phyloP scores from a whole-genome alignment of 176 grass and related monocot species.

The Poa pratensis region DNA sequence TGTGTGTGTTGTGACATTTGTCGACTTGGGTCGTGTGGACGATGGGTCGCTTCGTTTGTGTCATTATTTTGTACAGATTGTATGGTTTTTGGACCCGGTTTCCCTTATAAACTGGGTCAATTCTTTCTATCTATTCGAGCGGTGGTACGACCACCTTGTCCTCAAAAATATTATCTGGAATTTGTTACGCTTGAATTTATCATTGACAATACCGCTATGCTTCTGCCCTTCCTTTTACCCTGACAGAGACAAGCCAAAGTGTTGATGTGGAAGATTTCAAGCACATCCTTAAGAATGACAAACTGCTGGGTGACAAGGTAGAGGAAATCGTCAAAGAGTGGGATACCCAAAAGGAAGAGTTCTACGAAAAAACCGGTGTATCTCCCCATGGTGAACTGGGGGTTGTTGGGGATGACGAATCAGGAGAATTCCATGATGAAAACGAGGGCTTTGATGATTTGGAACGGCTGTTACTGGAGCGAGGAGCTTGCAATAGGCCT shows the following conservation, averaged over 20 bases:
- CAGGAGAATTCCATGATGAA: constrained; percentile 15
- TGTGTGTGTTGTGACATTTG: no score
- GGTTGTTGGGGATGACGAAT: constrained; percentile 23
- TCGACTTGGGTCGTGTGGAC: no score
- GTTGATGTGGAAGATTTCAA: constrained; percentile 52
- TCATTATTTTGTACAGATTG: no score
- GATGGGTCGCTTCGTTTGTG: no score
- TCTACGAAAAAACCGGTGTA: constrained; percentile 73
- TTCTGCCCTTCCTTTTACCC: constrained; percentile 7
- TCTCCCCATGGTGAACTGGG: constrained; percentile 30
- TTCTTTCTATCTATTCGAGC: no score
- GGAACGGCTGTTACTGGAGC: constrained; percentile 55
- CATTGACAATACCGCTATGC: neutral
- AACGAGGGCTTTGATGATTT: constrained; percentile 60
- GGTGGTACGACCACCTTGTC: no score
- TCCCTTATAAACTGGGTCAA: no score
- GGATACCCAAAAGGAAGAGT: constrained; percentile 72
- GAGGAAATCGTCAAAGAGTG: constrained; percentile 70
- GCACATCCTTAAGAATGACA: constrained; percentile 59
- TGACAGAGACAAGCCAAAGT: constrained; percentile 52
- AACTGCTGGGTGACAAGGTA: constrained; percentile 50
- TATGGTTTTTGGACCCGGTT: no score
- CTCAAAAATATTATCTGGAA: no score
- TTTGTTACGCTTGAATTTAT: neutral
- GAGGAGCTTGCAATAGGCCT: constrained; percentile 23